Base-by-base conservation (phyloP, 2,329 filamentous ascomycete genomes). In the Nigrospora osmanthi region DNA sequence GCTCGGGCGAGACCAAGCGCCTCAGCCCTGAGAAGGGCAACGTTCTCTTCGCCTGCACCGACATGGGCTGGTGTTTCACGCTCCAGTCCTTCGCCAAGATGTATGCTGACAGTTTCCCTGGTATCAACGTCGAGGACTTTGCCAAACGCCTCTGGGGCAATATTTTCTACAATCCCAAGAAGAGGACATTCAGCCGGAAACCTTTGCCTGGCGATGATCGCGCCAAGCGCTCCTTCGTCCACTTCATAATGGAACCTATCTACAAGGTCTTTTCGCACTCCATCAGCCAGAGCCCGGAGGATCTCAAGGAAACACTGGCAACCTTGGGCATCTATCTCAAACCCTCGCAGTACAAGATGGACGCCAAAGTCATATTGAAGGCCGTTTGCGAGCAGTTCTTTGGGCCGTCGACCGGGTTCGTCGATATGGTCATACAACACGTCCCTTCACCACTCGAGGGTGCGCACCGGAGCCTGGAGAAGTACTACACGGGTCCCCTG, bases 261-360 rank as follows among this genome's bases (percentile, higher is more conserved):
- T 98, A 98, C 76, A 98, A 98, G 66, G 76, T 98, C 36, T 97
- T 91, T 63, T 91, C 89, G 14, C 89, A 96, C 62, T 94, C 90
- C 4, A 88, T 98, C 58, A 94, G 89, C 59, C 86, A 94, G 61
- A 91, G 83, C 57, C 87, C 91, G 0, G 83, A 88, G 44, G 87
- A 95, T 55, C 70, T 98, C 48, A 89, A 86, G 58, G 76, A 76
- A 39, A 93, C 89, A 0, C 69, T 98, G 46, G 81, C 78, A 15
- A 81, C 80, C 16, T 72, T 98, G 11, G 89, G 89, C 12, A 95
- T 98, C 55, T 68, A 74, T 16, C 70, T 98, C 50, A 98, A 97
- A 68, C 91, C 93, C 4, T 90, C 89, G 9, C 89, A 97, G 61
- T 88, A 94, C 63, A 93, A 85, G 64, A 80, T 83, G 2, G 91